Evolutionary conservation across 345 rosid species (phyloP), one percentile per base, ranked within the genome.

Genomic region (Linum lewisii): DNA sequence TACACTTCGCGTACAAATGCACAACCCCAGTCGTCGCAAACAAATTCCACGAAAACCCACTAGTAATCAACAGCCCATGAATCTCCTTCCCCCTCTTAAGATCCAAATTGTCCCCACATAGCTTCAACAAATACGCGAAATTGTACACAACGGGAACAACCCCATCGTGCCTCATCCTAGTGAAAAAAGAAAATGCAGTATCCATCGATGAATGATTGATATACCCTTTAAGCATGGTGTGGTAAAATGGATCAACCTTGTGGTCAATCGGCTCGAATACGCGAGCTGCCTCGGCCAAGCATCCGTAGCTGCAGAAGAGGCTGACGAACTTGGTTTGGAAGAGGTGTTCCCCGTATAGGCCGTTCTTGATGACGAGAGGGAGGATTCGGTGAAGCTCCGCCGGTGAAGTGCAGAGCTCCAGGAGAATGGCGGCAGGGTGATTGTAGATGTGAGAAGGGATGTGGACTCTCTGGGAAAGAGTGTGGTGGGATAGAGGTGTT

Each of bases 251-350:
- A 44, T 85, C 90, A 6, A 79, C 62, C 59, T 82, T 85, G 51
- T 72, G 68, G 44, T 78, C 76, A 64, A 75, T 69, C 18, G 84
- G 76, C n/a, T 83, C 90, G 54, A 87, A 90, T 66, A 85, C 89
- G 29, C 87, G 77, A 23, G 78, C 81, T 11, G 94, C 97, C 57
- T 90, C 90, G 2, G 55, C 24, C 29, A 90, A 45, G 74, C 81
- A 73, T 34, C 82, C 83, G 57, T 83, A 66, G 38, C 79, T 86
- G 58, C 88, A 90, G 78, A 87, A 83, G 72, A 85, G 79, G 69
- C 90, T 83, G 20, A 87, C 72, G 61, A 90, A 83, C 73, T 87
- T 87, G 64, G 97, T 90, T 61, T 90, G 97, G 63, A 83, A 83
- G 29, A 77, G 63, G 59, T 61, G 78, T 42, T 87, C 81, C 21